These are phyloP conservation scores for Passalora sequoiae DNA, from an alignment of 2,329 filamentous ascomycete species.

Conservation along the genomic window DNA sequence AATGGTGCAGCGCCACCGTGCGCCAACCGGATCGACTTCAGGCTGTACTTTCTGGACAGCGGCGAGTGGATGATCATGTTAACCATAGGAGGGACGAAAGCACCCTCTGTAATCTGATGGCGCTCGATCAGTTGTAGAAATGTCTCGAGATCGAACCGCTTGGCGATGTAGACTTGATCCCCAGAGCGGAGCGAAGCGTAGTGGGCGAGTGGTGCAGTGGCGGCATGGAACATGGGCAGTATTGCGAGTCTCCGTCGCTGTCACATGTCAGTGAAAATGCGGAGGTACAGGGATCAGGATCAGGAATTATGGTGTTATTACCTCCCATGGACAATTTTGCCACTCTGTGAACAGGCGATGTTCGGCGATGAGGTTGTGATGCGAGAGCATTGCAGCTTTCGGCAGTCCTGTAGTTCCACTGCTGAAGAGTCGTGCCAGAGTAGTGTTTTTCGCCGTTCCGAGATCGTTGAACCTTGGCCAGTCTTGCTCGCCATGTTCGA, in stretches of 20 bases:
- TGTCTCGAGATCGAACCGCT: conserved; percentile 45
- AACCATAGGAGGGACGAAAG: conserved; percentile 51
- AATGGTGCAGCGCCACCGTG: conserved; percentile 45
- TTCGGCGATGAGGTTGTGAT: conserved; percentile 53
- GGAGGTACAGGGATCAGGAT: too few species aligned
- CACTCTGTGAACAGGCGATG: conserved; percentile 43
- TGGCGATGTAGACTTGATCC: conserved; percentile 38
- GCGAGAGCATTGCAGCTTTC: conserved; percentile 54
- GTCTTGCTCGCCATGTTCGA: conserved; percentile 41
- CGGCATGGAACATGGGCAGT: conserved; percentile 48
- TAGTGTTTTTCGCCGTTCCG: conserved; percentile 40
- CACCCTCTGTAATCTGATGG: conserved; percentile 47
- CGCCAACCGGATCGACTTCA: conserved; percentile 38
- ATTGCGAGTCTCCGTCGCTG: conserved; percentile 40
- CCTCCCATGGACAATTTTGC: conserved; percentile 19
- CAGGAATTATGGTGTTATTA: too few species aligned
- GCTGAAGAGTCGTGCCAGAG: conserved; percentile 47
- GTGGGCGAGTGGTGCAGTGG: conserved; percentile 38
- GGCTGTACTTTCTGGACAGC: conserved; percentile 39
- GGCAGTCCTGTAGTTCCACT: conserved; percentile 54
- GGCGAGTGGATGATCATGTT: conserved; percentile 48
- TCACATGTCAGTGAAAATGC: too few species aligned
- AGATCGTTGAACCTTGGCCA: conserved; percentile 45
- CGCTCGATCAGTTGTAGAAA: conserved; percentile 45
- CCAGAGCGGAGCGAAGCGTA: conserved; percentile 33